Percentiles rank a stretch among this genome's conserved stretches.
phyloP scores from a whole-genome alignment of 2,329 filamentous ascomycete species.

The Myotisia sp. region DNA sequence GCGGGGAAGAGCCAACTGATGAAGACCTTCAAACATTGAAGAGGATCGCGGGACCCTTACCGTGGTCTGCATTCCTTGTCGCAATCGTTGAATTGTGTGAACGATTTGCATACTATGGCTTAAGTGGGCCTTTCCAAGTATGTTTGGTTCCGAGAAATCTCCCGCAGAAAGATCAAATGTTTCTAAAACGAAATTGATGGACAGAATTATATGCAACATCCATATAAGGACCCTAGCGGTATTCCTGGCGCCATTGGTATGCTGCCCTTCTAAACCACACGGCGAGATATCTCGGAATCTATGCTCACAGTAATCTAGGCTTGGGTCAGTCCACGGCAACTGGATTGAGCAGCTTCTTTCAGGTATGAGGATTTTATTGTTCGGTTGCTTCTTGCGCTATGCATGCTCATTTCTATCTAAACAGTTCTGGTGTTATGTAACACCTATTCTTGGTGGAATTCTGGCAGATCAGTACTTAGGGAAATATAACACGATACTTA shows the following conservation, averaged over 20 bases:
- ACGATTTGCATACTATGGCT: slow-evolving; percentile 45
- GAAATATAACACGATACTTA: slow-evolving; percentile 45
- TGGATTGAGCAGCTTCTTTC: slow-evolving; percentile 39
- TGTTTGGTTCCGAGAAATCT: not conserved
- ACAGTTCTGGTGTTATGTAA: slow-evolving; percentile 41
- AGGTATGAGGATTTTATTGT: slow-evolving; percentile 13
- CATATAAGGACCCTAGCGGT: slow-evolving; percentile 23
- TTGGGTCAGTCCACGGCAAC: slow-evolving; percentile 32
- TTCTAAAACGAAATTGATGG: too few relatives aligned
- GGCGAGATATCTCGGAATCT: not conserved
- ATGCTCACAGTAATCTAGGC: slow-evolving; percentile 10
- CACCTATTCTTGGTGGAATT: slow-evolving; percentile 43
- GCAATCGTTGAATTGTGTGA: slow-evolving; percentile 43
- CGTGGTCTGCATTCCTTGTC: slow-evolving; percentile 41
- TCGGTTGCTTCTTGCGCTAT: not conserved
- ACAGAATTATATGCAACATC: slow-evolving; percentile 39
- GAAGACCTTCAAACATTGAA: slow-evolving; percentile 38
- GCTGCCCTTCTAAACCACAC: not conserved
- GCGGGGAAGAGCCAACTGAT: slow-evolving; percentile 35
- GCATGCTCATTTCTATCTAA: not conserved
- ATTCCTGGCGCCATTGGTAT: slow-evolving; percentile 25
- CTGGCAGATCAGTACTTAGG: slow-evolving; percentile 47
- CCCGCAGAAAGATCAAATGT: not conserved
- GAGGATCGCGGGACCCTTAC: slow-evolving; percentile 42
- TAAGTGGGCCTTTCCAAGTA: slow-evolving; percentile 37